These are phyloP conservation scores for Epichloe coenophiala DNA, from an alignment of 2,329 filamentous ascomycete species.

Conservation along the genomic window DNA sequence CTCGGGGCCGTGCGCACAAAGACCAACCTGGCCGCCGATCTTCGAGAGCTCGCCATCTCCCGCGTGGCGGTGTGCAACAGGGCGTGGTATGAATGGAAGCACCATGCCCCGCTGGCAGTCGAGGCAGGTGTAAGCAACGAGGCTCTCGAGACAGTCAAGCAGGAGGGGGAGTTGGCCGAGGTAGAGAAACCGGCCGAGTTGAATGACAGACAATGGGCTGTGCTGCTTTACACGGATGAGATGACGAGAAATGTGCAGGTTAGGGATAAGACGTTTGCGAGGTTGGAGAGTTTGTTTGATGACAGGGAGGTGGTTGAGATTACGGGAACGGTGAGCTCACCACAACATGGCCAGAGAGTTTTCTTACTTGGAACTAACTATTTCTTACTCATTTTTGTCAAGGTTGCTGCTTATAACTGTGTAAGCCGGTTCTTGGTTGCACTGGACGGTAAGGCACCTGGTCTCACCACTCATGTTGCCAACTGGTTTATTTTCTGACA, in stretches of 20 bases:
- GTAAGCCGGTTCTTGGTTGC: slow-evolving; percentile 76
- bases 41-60: slow-evolving; percentile 69
- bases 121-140: slow-evolving; percentile 41
- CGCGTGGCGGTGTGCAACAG: slow-evolving; percentile 67
- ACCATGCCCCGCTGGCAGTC: slow-evolving; percentile 57
- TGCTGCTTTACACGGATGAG: slow-evolving; percentile 63
- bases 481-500: slow-evolving; percentile 6
- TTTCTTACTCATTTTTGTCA: neutral
- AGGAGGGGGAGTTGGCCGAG: slow-evolving; percentile 11
- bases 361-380: neutral
- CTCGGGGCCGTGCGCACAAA: slow-evolving; percentile 48
- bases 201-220: slow-evolving; percentile 50
- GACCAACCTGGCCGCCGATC: slow-evolving; percentile 34
- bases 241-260: slow-evolving; percentile 69
- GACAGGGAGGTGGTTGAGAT: slow-evolving; percentile 71
- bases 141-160: slow-evolving; percentile 32
- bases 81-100: slow-evolving; percentile 76
- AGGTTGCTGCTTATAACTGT: slow-evolving; percentile 67
- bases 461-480: neutral
- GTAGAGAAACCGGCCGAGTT: slow-evolving; percentile 25
- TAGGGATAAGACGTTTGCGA: slow-evolving; percentile 51
- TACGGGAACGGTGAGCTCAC: slow-evolving; percentile 50
- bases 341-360: no score
- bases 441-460: slow-evolving; percentile 48
- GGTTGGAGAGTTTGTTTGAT: slow-evolving; percentile 45